Percentiles rank a stretch among this genome's conserved stretches.
Evolutionary conservation across 129 eudicot genomes (phyloP).

Genomic region (Heracleum sosnowskyi): DNA sequence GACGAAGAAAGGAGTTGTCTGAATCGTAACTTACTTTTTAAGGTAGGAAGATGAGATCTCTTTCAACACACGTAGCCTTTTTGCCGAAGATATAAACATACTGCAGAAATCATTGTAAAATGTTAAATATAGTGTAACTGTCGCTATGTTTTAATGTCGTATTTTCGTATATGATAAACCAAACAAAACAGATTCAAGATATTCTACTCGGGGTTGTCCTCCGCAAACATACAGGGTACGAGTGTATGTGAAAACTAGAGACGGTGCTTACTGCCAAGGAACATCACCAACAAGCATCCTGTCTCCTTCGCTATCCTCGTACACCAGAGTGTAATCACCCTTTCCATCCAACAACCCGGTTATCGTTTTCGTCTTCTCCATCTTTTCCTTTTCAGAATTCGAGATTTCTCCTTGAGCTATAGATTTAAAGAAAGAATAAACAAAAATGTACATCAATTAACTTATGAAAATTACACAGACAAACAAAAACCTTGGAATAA

Average conservation of each 20-base stretch:
- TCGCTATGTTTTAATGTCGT: too few relatives aligned
- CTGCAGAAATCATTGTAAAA: slow-evolving; percentile 25
- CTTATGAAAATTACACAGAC: not conserved
- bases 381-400: slow-evolving; percentile 18
- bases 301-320: slow-evolving; percentile 95
- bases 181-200: not conserved
- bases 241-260: not conserved
- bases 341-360: slow-evolving; percentile 67
- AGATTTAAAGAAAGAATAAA: not conserved
- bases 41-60: slow-evolving; percentile 50
- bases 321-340: slow-evolving; percentile 86
- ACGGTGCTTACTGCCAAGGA: slow-evolving; percentile 86
- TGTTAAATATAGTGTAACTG: not conserved
- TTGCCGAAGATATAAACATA: slow-evolving; percentile 81
- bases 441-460: not conserved
- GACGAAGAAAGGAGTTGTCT: not conserved
- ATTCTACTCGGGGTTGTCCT: too few relatives aligned
- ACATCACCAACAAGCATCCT: slow-evolving; percentile 99
- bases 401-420: slow-evolving; percentile 62
- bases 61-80: slow-evolving; percentile 84
- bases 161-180: not conserved
- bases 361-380: slow-evolving; percentile 29
- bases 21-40: slow-evolving; percentile 16
- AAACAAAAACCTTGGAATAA: too few relatives aligned
- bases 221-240: too few relatives aligned